phyloP scores from a whole-genome alignment of 2,329 filamentous ascomycete species.

The Raffaelea ambrosiae region DNA sequence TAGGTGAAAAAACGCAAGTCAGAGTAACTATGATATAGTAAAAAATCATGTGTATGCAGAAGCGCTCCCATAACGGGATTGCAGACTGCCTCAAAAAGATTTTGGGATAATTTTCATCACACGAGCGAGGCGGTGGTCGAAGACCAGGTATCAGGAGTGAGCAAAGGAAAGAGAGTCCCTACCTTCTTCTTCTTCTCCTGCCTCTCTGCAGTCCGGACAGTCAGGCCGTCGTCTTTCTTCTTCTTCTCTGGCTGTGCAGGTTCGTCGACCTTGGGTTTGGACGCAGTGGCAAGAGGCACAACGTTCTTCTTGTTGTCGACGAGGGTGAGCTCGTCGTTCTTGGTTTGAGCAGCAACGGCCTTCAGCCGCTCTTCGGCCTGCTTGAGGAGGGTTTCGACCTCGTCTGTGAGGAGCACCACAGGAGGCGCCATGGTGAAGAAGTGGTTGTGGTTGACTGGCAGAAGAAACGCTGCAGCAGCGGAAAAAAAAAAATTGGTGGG shows the following conservation, averaged over 20 bases:
- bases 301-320: conserved; percentile 3
- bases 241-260: conserved; percentile 14
- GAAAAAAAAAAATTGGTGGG: neutral
- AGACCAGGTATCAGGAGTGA: neutral
- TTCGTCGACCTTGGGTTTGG: conserved; percentile 3
- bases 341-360: conserved; percentile 7
- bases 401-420: conserved; percentile 21
- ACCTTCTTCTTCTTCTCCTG: conserved; percentile 22
- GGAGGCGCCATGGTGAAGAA: conserved; percentile 16
- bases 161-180: conserved; percentile 9
- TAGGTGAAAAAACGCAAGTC: conserved; percentile 34
- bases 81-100: conserved; percentile 63
- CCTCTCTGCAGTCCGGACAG: neutral
- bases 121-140: neutral
- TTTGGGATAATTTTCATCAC: conserved; percentile 72
- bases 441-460: conserved; percentile 2
- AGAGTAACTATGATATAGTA: conserved; percentile 65
- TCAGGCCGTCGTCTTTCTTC: conserved; percentile 7
- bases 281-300: conserved; percentile 3
- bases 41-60: conserved; percentile 52
- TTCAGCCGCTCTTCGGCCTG: conserved; percentile 29
- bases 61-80: conserved; percentile 73
- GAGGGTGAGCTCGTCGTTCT: neutral
- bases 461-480: neutral
- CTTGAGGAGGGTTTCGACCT: conserved; percentile 28